Evolutionary conservation across 2,329 filamentous ascomycete genomes (phyloP).

Genomic region (Penicillium rolfsii): DNA sequence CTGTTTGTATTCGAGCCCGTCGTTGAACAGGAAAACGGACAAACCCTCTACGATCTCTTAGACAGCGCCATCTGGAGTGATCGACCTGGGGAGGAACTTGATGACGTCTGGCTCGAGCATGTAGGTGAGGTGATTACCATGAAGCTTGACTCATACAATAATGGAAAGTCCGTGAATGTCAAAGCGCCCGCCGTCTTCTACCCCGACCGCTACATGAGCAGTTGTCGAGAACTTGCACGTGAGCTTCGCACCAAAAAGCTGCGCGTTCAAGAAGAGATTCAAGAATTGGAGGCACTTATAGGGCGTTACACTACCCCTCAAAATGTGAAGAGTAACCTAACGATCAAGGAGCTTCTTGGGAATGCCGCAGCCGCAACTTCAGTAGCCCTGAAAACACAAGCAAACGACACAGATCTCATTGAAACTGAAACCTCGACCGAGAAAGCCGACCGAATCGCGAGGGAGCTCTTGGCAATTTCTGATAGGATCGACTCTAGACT

Average conservation of each 20-base stretch:
- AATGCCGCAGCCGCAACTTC: slow-evolving; percentile 41
- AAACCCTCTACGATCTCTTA: slow-evolving; percentile 58
- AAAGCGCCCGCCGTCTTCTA: slow-evolving; percentile 60
- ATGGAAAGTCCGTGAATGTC: slow-evolving; percentile 48
- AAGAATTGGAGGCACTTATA: slow-evolving; percentile 37
- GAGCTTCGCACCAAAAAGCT: slow-evolving; percentile 50
- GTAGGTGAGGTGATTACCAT: slow-evolving; percentile 61
- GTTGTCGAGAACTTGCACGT: slow-evolving; percentile 52
- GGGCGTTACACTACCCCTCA: slow-evolving; percentile 35
- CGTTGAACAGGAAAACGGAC: slow-evolving; percentile 43
- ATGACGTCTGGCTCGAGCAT: slow-evolving; percentile 53
- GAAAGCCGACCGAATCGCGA: slow-evolving; percentile 35
- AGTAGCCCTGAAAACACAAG: slow-evolving; percentile 30
- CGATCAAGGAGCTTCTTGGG: slow-evolving; percentile 39
- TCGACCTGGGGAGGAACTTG: slow-evolving; percentile 42
- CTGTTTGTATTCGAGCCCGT: slow-evolving; percentile 46
- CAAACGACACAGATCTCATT: slow-evolving; percentile 20
- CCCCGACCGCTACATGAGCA: slow-evolving; percentile 62
- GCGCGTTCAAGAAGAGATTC: slow-evolving; percentile 38
- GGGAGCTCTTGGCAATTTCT: slow-evolving; percentile 43
- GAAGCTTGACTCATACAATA: slow-evolving; percentile 42
- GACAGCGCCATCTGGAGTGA: slow-evolving; percentile 56
- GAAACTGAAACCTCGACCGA: slow-evolving; percentile 24
- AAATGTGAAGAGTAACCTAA: slow-evolving; percentile 24
- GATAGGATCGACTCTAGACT: slow-evolving; percentile 47